Evolutionary conservation across 2,329 filamentous ascomycete genomes (phyloP), one percentile per base, ranked within the genome.

Genomic region (Penicillium oxalicum): DNA sequence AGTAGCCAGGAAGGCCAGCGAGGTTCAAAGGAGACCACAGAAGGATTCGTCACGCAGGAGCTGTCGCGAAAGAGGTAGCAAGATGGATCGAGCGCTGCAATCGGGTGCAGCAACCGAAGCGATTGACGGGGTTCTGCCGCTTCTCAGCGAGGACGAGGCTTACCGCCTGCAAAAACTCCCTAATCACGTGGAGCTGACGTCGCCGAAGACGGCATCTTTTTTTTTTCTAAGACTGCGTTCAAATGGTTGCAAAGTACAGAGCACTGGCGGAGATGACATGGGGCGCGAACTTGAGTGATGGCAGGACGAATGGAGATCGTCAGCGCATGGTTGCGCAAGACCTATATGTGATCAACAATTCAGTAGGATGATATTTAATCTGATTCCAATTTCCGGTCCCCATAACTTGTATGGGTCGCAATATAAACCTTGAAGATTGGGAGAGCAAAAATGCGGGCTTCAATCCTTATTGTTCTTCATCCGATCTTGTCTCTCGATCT

Each of bases 101-200:
- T 58, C 55, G 56, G 58, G 52, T 54, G 48, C 52, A 58, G 56
- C 55, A 56, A 58, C 53, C 57, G 54, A 59, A 57, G 55, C 57
- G 56, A 54, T 55, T 59, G 55, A 56, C 50, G 45, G 55, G 56
- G 54, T 60, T 56, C 57, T 60, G 57, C 57, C 57, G 55, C 51
- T 45, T 54, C 51, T 50, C 50, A 47, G 52, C 47, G 51, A 52
- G 52, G 46, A 47, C 27, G 52, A 52, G 28, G 12, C 42, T 54
- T 50, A 61, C 59, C 59, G 59, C 59, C 55, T 49, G 51, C 54
- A 55, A 51, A 54, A 56, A 53, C 46, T 44, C 48, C 37, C 28
- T 27, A 35, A 41, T 59, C 58, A 57, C 56, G 58, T 60, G 56
- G 34, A 1, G 13, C 45, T 60, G 57, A 60, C 56, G 53, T 58